These are phyloP conservation scores for Trichopus zeylanicus DNA, from an alignment of 116 monocot genomes.

Conservation along the genomic window DNA sequence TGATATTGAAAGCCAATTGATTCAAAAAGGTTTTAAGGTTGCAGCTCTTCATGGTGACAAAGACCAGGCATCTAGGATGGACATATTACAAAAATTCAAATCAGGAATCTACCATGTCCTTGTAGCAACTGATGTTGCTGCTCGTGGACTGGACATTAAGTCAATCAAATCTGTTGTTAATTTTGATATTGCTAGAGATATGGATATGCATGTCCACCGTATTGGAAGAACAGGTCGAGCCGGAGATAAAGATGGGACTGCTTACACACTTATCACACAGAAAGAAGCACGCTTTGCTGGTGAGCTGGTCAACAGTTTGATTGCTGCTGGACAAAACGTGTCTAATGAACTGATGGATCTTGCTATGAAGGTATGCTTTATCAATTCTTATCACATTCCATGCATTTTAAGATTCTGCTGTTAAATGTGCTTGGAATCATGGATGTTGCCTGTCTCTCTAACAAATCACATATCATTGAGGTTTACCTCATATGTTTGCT, in stretches of 20 bases:
- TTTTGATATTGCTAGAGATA: slow-evolving; percentile 93
- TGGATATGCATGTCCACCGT: slow-evolving; percentile 99
- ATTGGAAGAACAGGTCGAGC: slow-evolving; percentile 99
- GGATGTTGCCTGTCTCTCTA: not conserved
- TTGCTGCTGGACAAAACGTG: slow-evolving; percentile 96
- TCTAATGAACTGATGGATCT: slow-evolving; percentile 87
- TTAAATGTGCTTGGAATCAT: not conserved
- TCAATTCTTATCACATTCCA: not conserved
- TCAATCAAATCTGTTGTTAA: slow-evolving; percentile 98
- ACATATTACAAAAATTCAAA: slow-evolving; percentile 87
- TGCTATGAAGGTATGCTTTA: slow-evolving; percentile 89
- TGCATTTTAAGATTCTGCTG: not conserved
- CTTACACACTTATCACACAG: slow-evolving; percentile 85
- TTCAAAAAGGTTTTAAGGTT: slow-evolving; percentile 66
- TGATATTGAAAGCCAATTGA: slow-evolving; percentile 79
- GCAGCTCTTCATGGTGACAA: slow-evolving; percentile 98
- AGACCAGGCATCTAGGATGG: slow-evolving; percentile 97
- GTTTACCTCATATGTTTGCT: not conserved
- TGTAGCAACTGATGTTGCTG: slow-evolving; percentile 98
- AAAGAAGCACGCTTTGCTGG: slow-evolving; percentile 98
- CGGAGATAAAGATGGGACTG: slow-evolving; percentile 96
- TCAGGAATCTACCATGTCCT: slow-evolving; percentile 87
- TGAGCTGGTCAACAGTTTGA: slow-evolving; percentile 84
- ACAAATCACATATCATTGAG: too few relatives aligned
- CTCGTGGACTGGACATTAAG: slow-evolving; percentile 97